These are phyloP conservation scores for Populus hybrid DNA, from an alignment of 441 rosid genomes.

Conservation along the genomic window DNA sequence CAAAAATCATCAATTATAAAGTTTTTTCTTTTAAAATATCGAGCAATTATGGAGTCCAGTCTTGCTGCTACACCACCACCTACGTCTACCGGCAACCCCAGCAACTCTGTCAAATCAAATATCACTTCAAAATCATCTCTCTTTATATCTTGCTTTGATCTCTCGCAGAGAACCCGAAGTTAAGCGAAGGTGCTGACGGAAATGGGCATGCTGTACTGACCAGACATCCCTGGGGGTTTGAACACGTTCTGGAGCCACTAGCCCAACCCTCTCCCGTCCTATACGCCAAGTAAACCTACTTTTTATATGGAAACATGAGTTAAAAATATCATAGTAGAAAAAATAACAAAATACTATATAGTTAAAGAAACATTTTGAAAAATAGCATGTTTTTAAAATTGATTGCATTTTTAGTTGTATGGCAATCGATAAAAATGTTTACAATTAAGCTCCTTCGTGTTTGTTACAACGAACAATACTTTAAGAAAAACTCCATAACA, in stretches of 20 bases:
- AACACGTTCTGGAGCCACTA: not conserved
- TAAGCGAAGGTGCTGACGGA: constrained; percentile 3
- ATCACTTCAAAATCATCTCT: constrained; percentile 29
- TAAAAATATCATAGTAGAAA: too few species aligned
- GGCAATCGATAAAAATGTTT: too few species aligned
- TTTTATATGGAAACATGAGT: too few species aligned
- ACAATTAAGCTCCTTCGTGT: too few species aligned
- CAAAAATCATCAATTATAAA: not conserved
- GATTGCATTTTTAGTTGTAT: too few species aligned
- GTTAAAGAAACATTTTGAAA: too few species aligned
- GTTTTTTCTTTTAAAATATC: not conserved
- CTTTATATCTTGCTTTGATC: constrained; percentile 2
- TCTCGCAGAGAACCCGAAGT: constrained; percentile 21
- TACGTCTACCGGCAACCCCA: constrained; percentile 24
- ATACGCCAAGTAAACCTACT: too few species aligned
- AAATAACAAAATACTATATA: too few species aligned
- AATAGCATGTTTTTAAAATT: too few species aligned
- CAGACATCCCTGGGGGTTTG: not conserved
- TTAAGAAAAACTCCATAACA: too few species aligned
- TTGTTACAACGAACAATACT: too few species aligned
- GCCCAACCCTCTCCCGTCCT: not conserved
- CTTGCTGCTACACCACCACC: constrained; percentile 8
- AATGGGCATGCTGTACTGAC: constrained; percentile 28
- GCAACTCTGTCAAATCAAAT: constrained; percentile 40
- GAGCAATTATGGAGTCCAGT: not conserved